phyloP scores from a whole-genome alignment of 257 asterid species.

The Solanum tarapatanum region DNA sequence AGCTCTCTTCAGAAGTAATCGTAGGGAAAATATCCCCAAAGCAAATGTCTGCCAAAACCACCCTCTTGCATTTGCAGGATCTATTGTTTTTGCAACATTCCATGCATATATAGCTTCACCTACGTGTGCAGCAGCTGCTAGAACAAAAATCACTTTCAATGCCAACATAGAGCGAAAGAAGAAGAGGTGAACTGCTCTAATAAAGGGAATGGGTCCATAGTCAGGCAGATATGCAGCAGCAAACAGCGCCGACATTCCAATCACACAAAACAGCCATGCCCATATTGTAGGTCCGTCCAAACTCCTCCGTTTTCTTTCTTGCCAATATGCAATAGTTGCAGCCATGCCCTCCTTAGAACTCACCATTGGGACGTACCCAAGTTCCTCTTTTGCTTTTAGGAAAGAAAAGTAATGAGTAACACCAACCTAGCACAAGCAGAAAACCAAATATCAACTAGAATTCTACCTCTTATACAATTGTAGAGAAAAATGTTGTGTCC shows the following conservation, averaged over 20 bases:
- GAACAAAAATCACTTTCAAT: conserved; percentile 23
- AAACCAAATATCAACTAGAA: background rate
- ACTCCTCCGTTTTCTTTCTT: conserved; percentile 52
- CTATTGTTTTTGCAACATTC: conserved; percentile 68
- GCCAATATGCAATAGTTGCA: conserved; percentile 66
- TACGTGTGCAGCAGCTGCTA: conserved; percentile 36
- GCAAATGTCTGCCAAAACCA: conserved; percentile 92
- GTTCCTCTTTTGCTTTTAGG: conserved; percentile 82
- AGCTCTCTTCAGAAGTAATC: conserved; percentile 55
- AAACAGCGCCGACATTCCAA: conserved; percentile 51
- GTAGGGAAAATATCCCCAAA: conserved; percentile 66
- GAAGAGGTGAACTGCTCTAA: conserved; percentile 45
- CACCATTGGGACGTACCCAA: conserved; percentile 69
- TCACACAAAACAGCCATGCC: conserved; percentile 37
- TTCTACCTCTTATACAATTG: background rate
- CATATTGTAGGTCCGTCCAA: conserved; percentile 70
- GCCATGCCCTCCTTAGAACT: conserved; percentile 75
- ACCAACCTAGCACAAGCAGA: conserved; percentile 54
- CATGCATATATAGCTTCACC: conserved; percentile 85
- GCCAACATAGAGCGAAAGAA: conserved; percentile 39
- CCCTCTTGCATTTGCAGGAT: conserved; percentile 71
- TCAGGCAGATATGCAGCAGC: conserved; percentile 77
- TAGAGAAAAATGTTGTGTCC: background rate
- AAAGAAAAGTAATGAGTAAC: conserved; percentile 86
- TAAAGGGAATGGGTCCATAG: conserved; percentile 43